Evolutionary conservation across 2,329 filamentous ascomycete species (phyloP).

Genomic region (Xylaria sp.): DNA sequence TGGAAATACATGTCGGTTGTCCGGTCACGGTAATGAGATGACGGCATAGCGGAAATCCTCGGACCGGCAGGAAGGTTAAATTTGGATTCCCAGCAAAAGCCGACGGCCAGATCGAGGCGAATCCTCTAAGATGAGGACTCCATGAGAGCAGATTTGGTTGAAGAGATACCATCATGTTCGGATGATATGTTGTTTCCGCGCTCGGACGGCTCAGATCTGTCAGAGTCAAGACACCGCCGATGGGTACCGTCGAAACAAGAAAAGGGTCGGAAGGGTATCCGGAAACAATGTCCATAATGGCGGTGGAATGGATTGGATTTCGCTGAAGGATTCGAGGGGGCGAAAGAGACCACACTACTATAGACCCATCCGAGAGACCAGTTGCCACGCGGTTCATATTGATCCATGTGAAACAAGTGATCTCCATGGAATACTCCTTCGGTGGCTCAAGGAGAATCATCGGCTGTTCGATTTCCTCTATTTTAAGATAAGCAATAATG

Average conservation of each 20-base stretch:
- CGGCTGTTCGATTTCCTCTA: conserved; percentile 60
- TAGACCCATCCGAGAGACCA: conserved; percentile 67
- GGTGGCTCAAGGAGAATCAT: conserved; percentile 58
- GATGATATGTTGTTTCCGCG: conserved; percentile 64
- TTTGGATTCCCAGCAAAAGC: conserved; percentile 64
- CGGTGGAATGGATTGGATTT: conserved; percentile 64
- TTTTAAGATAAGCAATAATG: conserved; percentile 42
- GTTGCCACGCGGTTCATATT: conserved; percentile 65
- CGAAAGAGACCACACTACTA: conserved; percentile 66
- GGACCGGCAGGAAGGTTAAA: conserved; percentile 64
- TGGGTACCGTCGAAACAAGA: conserved; percentile 64
- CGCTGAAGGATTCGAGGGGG: conserved; percentile 62
- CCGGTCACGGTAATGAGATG: conserved; percentile 64
- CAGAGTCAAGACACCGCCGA: conserved; percentile 64
- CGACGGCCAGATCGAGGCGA: conserved; percentile 63
- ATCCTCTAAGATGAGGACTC: conserved; percentile 67
- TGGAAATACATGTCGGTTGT: conserved; percentile 61
- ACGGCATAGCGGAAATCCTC: conserved; percentile 64
- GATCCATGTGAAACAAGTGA: conserved; percentile 66
- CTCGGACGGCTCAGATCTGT: conserved; percentile 65
- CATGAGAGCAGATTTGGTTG: conserved; percentile 66
- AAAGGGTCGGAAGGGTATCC: conserved; percentile 68
- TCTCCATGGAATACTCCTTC: conserved; percentile 60
- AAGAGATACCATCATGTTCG: conserved; percentile 61
- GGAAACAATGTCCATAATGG: conserved; percentile 65